Percentiles rank a stretch among this genome's conserved stretches.
Evolutionary conservation across 2,329 filamentous ascomycete species (phyloP).

Genomic region (Aspergillus ruber): DNA sequence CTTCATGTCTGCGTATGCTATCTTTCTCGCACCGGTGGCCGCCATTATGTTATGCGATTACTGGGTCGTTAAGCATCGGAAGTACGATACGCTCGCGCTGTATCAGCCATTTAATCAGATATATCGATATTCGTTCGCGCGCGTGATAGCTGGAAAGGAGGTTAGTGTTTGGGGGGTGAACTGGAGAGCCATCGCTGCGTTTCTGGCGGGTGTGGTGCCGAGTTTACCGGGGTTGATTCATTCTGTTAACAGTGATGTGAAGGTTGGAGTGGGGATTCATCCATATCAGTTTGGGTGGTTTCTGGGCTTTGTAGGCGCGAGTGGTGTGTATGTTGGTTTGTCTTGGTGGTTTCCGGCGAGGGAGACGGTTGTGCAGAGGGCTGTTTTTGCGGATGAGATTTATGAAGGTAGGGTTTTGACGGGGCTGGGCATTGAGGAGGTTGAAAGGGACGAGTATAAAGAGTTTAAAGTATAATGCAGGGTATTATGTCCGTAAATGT

Average conservation of each 20-base stretch:
- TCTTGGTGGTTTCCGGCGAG: conserved; percentile 44
- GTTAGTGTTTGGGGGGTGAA: conserved; percentile 44
- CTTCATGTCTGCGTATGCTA: conserved; percentile 61
- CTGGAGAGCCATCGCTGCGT: conserved; percentile 54
- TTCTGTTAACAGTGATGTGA: conserved; percentile 31
- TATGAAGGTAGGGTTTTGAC: conserved; percentile 16
- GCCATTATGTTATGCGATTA: conserved; percentile 56
- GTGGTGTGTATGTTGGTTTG: conserved; percentile 50
- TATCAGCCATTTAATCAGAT: conserved; percentile 43
- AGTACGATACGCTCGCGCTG: conserved; percentile 47
- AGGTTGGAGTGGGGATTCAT: conserved; percentile 44
- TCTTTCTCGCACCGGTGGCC: conserved; percentile 60
- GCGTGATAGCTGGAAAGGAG: too few relatives aligned
- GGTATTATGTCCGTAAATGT: not conserved
- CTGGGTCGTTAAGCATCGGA: conserved; percentile 49
- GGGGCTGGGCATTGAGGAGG: conserved; percentile 6
- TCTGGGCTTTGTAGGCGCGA: conserved; percentile 53
- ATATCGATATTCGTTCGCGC: conserved; percentile 42
- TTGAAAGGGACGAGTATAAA: not conserved
- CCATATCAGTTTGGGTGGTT: conserved; percentile 63
- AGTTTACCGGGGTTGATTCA: conserved; percentile 51
- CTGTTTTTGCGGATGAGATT: conserved; percentile 33
- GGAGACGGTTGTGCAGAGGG: conserved; percentile 43
- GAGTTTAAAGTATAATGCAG: not conserved
- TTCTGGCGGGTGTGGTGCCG: conserved; percentile 52